Conservation (phyloP, 257 asterid species). For the Cynanchum wilfordii region DNA sequence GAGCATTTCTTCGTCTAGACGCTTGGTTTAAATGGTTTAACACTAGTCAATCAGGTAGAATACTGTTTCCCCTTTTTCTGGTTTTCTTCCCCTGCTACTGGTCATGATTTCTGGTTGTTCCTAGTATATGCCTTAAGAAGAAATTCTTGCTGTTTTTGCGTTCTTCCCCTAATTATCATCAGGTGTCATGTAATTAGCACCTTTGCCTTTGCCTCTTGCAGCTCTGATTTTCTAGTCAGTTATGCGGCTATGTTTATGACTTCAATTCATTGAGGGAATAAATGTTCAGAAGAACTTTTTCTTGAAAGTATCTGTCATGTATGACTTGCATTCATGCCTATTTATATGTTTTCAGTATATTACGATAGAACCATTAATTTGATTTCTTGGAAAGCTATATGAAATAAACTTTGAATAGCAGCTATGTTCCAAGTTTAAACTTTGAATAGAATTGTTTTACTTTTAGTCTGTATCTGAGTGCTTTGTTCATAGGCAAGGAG, state of each 20-base stretch:
- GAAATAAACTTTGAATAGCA: background rate
- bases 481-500: slow-evolving; percentile 57
- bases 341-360: background rate
- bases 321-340: background rate
- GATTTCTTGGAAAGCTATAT: background rate
- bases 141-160: background rate
- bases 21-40: slow-evolving; percentile 96
- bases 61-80: background rate
- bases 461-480: background rate
- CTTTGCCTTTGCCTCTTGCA: background rate
- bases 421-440: background rate
- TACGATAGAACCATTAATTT: background rate
- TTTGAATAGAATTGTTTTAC: background rate
- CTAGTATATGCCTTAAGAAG: background rate
- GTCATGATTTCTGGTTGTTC: background rate
- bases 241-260: background rate
- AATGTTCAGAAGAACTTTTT: background rate
- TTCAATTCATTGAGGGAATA: background rate
- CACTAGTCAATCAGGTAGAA: slow-evolving; percentile 84
- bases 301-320: background rate
- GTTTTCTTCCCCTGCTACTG: background rate
- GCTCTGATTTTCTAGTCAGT: background rate
- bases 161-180: background rate
- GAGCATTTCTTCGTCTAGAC: slow-evolving; percentile 81
- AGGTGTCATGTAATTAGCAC: background rate